Evolutionary conservation across 176 grass and related monocot species (phyloP), one percentile per base, ranked within the genome.

Genomic region (Carex littledalei): DNA sequence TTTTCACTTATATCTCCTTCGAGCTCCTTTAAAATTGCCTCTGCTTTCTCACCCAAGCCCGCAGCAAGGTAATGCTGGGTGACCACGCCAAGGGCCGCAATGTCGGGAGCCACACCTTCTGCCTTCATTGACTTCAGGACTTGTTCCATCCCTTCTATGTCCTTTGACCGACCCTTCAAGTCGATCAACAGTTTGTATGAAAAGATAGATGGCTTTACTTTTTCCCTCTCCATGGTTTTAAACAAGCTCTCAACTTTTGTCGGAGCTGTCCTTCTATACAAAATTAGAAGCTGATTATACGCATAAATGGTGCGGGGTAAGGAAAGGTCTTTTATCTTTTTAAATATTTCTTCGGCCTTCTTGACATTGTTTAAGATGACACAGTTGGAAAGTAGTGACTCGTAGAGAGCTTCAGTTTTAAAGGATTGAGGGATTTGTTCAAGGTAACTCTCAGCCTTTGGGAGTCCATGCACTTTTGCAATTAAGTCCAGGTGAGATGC

Each of bases 111-210:
- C 70, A 90, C 14, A 32, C 85, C 94, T 78, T 87, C 72, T 41
- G 63, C 63, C 56, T 92, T 89, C 94, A 97, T 94, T 18, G 18
- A 21, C 15, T 90, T 87, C 78, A 94, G 70, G 69, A 97, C 26
- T 6, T 66, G 4, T 81, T 97, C 91, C 63, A 97, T 90, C 60
- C 90, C 91, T 91, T 78, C 29, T 76, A 81, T 84, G 65, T 97
- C 94, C 81, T 90, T 90, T 67, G 88, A 84, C 54, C 84, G 88
- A 45, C 86, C 88, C 87, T 94, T 97, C 52, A 88, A 79, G 75
- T 92, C 90, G 61, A 97, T 90, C 69, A 97, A 53, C 79, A 97
- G 55, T 81, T 87, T 94, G 88, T 97, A 92, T 57, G 94, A 91
- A 62, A 90, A 92, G 39, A 37, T 66, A 83, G 86, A 79, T 73